A percentile compares a stretch with the other conserved stretches of the same genome.
These are phyloP conservation scores for Berkeleyomyces rouxiae DNA, from an alignment of 2,329 filamentous ascomycete species.

Conservation along the genomic window DNA sequence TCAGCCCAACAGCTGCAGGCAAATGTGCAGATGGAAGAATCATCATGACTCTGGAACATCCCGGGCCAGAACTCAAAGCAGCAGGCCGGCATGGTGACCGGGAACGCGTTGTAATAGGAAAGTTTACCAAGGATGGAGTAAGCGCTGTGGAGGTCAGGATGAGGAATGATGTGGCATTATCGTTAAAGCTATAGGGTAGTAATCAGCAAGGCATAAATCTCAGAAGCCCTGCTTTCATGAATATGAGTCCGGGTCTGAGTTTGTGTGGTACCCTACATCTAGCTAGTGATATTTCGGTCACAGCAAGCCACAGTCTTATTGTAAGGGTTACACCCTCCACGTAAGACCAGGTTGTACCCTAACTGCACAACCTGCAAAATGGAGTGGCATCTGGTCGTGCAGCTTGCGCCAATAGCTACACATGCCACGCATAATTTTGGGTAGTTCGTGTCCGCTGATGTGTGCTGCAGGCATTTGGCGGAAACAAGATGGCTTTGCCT, in stretches of 20 bases:
- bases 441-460: background rate
- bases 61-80: slow-evolving; percentile 36
- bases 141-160: background rate
- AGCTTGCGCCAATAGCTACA: background rate
- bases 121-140: slow-evolving; percentile 5
- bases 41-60: slow-evolving; percentile 40
- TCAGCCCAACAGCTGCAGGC: slow-evolving; percentile 35
- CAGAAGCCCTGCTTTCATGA: background rate
- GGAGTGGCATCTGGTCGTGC: background rate
- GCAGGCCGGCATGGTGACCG: slow-evolving; percentile 36
- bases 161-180: background rate
- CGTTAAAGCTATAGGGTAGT: slow-evolving; percentile 4
- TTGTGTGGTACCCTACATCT: background rate
- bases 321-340: background rate
- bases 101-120: slow-evolving; percentile 36
- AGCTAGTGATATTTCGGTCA: no score
- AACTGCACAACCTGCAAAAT: no score
- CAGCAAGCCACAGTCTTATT: background rate
- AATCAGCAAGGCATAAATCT: background rate
- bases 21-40: slow-evolving; percentile 30
- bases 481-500: background rate
- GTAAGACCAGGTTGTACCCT: no score
- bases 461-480: background rate
- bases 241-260: background rate
- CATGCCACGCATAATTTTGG: no score